Evolutionary conservation across 1,284 basidiomycete genomes (phyloP).

Genomic region (Sporisorium sorghi): DNA sequence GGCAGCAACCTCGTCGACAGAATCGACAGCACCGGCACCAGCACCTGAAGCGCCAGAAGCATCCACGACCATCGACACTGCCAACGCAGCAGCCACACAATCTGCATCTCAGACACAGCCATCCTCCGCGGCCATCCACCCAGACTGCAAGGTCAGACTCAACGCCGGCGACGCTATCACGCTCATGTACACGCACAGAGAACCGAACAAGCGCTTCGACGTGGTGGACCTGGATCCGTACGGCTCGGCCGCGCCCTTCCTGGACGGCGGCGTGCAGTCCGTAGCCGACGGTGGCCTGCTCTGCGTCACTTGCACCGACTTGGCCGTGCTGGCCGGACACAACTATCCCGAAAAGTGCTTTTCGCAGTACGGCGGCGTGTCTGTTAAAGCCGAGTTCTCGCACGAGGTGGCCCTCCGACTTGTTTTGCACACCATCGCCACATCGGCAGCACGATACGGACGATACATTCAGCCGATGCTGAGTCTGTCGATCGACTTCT

Average conservation of each 20-base stretch:
- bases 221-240: constrained; percentile 98
- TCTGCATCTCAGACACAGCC: neutral
- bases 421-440: constrained; percentile 85
- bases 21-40: neutral
- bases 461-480: constrained; percentile 90
- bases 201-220: constrained; percentile 81
- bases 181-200: constrained; percentile 89
- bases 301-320: constrained; percentile 95
- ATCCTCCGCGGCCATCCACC: constrained; percentile 50
- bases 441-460: constrained; percentile 89
- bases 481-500: constrained; percentile 96
- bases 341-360: constrained; percentile 87
- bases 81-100: neutral
- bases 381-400: constrained; percentile 89
- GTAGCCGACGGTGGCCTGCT: constrained; percentile 84
- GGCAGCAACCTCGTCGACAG: neutral
- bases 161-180: constrained; percentile 71
- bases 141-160: constrained; percentile 64
- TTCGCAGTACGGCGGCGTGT: constrained; percentile 84
- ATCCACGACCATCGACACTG: neutral
- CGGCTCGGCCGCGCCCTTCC: constrained; percentile 94
- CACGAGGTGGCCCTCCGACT: constrained; percentile 78
- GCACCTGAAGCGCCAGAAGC: constrained; percentile 9
- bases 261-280: constrained; percentile 94
- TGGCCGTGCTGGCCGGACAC: constrained; percentile 89